These are phyloP conservation scores for Metschnikowia amazonensis DNA, from an alignment of 805 yeast species.

Conservation along the genomic window DNA sequence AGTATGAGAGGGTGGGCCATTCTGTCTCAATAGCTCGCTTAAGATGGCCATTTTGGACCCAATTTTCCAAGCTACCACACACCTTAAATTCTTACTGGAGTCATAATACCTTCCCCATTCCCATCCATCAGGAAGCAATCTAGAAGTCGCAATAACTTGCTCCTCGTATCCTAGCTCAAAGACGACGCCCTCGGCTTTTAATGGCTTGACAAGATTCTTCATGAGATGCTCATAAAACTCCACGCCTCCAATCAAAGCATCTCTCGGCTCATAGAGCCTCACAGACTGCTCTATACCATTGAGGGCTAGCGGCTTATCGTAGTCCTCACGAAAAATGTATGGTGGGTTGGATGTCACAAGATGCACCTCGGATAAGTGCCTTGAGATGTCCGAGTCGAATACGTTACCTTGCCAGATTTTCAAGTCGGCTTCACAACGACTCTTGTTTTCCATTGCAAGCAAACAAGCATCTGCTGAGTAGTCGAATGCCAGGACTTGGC, in stretches of 20 bases:
- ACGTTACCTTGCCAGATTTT: slow-evolving; percentile 10
- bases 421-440: slow-evolving; percentile 9
- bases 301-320: slow-evolving; percentile 25
- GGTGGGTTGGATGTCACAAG: slow-evolving; percentile 88
- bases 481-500: slow-evolving; percentile 49
- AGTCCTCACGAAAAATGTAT: slow-evolving; percentile 57
- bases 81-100: slow-evolving; percentile 48
- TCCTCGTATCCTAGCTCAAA: slow-evolving; percentile 68
- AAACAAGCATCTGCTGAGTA: slow-evolving; percentile 49
- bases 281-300: slow-evolving; percentile 64
- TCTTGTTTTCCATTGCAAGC: slow-evolving; percentile 47
- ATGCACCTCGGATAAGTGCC: slow-evolving; percentile 30
- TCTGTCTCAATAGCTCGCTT: background rate
- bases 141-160: slow-evolving; percentile 49
- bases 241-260: slow-evolving; percentile 74
- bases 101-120: slow-evolving; percentile 46
- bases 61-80: slow-evolving; percentile 59
- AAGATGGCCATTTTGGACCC: slow-evolving; percentile 17
- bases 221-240: slow-evolving; percentile 66
- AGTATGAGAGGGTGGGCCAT: too few relatives aligned
- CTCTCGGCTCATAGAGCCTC: slow-evolving; percentile 62
- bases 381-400: slow-evolving; percentile 2
- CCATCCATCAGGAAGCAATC: slow-evolving; percentile 42
- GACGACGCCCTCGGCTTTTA: slow-evolving; percentile 54
- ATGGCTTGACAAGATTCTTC: slow-evolving; percentile 36